A percentile compares a stretch with the other conserved stretches of the same genome.
Evolutionary conservation across 176 grass and related monocot genomes (phyloP).

Genomic region (Carex scoparia): DNA sequence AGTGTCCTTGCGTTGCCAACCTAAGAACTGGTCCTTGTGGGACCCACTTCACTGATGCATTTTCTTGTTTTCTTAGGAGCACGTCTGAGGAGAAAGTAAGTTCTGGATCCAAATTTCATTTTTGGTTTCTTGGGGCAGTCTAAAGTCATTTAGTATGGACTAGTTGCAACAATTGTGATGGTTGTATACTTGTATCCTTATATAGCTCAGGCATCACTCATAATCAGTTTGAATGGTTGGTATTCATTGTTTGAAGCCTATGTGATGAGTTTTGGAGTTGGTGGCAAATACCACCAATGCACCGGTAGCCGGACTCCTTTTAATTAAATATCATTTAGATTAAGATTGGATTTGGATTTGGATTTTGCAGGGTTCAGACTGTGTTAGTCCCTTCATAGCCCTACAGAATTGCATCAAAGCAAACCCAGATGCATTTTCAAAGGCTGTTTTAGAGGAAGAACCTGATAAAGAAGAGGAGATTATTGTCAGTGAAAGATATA

Average conservation of each 20-base stretch:
- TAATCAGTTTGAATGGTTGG: no score
- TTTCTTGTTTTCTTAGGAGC: constrained; percentile 83
- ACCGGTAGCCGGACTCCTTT: no score
- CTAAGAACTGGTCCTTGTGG: constrained; percentile 94
- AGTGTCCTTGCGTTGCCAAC: constrained; percentile 81
- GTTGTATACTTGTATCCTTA: background rate
- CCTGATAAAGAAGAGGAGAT: constrained; percentile 44
- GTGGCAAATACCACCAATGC: no score
- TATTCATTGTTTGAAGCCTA: no score
- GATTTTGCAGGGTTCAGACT: constrained; percentile 78
- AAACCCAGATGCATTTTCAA: constrained; percentile 83
- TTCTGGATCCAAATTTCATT: constrained; percentile 10
- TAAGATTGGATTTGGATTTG: background rate
- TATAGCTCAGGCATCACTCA: background rate
- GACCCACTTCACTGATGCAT: constrained; percentile 64
- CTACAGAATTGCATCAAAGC: constrained; percentile 87
- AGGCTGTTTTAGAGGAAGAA: constrained; percentile 75
- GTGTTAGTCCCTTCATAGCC: constrained; percentile 66
- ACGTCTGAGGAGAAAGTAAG: constrained; percentile 78
- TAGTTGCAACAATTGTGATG: background rate
- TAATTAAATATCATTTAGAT: background rate
- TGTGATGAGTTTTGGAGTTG: no score
- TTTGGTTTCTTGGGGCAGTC: background rate
- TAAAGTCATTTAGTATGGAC: background rate
- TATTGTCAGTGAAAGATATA: constrained; percentile 42